Conservation (phyloP, 345 rosid genomes). For the Eucalyptus regnans region DNA sequence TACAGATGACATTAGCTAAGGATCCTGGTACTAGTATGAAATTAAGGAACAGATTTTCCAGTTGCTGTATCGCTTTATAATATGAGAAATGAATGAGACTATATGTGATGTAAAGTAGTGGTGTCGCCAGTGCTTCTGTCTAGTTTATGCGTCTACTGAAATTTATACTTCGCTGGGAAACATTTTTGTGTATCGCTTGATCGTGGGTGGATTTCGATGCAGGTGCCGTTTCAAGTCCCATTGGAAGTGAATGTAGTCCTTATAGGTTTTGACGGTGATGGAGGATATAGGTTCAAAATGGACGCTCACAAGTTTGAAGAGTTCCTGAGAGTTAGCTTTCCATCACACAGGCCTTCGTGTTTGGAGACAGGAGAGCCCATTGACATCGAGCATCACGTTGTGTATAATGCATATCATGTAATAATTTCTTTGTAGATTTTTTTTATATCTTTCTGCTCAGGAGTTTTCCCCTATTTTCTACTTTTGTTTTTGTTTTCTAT, state of each 20-base stretch:
- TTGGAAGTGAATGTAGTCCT: constrained; percentile 87
- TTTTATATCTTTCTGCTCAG: neutral
- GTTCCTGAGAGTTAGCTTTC: constrained; percentile 66
- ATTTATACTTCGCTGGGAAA: neutral
- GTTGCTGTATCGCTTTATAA: neutral
- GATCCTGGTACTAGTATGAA: neutral
- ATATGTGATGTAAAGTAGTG: neutral
- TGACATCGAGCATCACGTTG: constrained; percentile 85
- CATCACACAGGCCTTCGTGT: constrained; percentile 73
- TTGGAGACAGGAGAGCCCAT: constrained; percentile 87
- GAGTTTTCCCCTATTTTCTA: neutral
- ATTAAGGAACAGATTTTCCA: neutral
- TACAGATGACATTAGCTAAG: neutral
- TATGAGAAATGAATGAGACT: neutral
- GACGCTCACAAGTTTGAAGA: constrained; percentile 76
- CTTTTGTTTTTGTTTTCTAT: neutral
- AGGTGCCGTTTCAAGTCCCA: constrained; percentile 99
- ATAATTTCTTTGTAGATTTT: neutral
- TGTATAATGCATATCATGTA: constrained; percentile 75
- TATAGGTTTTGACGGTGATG: constrained; percentile 80
- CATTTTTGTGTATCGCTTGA: neutral
- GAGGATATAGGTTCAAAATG: constrained; percentile 67
- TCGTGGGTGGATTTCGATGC: neutral
- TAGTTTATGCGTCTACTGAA: neutral
- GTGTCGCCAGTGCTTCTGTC: neutral